Conservation (phyloP, 345 rosid genomes). For the Eucalyptus coolabah region DNA sequence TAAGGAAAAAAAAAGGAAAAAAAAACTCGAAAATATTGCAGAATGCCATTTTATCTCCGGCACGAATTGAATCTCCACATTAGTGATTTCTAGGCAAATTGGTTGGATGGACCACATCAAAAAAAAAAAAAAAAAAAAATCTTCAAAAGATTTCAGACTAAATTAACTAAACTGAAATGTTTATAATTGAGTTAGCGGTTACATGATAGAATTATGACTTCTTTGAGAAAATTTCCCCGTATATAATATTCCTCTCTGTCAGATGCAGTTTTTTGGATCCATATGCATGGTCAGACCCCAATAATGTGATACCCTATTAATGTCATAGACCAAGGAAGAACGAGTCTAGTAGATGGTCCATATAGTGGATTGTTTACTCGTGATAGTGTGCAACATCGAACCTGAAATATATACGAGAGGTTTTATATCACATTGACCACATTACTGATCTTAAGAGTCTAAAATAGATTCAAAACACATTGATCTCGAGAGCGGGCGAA, state of each 20-base stretch:
- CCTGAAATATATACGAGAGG: neutral
- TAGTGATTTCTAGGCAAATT: neutral
- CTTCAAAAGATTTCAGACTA: neutral
- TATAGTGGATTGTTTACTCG: fast-evolving
- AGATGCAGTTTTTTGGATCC: neutral
- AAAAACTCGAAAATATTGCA: neutral
- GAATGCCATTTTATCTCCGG: neutral
- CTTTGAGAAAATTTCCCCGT: fast-evolving
- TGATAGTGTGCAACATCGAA: neutral
- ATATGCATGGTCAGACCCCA: neutral
- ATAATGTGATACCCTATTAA: neutral
- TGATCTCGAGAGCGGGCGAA: neutral
- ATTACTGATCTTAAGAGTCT: neutral
- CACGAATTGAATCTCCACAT: neutral
- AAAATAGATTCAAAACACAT: neutral
- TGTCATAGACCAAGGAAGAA: neutral
- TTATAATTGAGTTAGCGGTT: fast-evolving
- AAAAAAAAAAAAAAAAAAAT: neutral
- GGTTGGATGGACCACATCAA: neutral
- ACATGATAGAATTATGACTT: neutral
- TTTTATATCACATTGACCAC: neutral
- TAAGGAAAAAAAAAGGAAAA: neutral
- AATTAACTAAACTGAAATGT: fast-evolving
- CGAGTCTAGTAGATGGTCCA: neutral
- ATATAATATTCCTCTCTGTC: neutral